Conservation (phyloP, 106 monocot genomes). For the Dioscorea alata region DNA sequence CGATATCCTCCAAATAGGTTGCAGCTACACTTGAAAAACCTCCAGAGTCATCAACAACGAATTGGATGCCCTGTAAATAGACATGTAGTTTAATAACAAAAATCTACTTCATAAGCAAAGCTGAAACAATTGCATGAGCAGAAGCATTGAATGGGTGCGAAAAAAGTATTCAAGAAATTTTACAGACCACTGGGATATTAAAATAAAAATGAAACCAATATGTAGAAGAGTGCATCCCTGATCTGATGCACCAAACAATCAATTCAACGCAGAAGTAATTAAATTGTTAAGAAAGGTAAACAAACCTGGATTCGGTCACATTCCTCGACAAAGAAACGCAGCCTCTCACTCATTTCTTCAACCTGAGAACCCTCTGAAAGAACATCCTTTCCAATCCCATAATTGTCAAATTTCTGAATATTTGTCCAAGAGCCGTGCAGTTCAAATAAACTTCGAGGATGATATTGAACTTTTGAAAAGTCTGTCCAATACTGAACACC, state of each 20-base stretch:
- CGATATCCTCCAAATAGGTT: conserved; percentile 63
- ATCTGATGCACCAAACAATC: no score
- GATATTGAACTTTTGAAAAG: conserved; percentile 83
- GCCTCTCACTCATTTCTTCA: conserved; percentile 79
- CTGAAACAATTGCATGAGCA: no score
- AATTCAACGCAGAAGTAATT: neutral
- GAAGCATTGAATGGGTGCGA: no score
- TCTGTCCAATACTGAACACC: conserved; percentile 84
- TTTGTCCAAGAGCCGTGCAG: conserved; percentile 67
- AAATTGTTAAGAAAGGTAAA: neutral
- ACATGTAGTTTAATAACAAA: neutral
- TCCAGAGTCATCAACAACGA: conserved; percentile 84
- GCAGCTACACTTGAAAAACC: conserved; percentile 82
- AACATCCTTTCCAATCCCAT: conserved; percentile 68
- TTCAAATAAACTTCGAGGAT: conserved; percentile 74
- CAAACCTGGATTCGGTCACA: conserved; percentile 90
- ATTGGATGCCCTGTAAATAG: conserved; percentile 80
- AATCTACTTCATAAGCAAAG: no score
- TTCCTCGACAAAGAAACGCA: conserved; percentile 88
- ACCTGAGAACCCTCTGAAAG: conserved; percentile 44
- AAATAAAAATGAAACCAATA: no score
- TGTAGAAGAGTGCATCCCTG: no score
- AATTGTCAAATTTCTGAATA: conserved; percentile 64
- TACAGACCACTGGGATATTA: no score
- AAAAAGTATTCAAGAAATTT: no score